These are phyloP conservation scores for Colletotrichum truncatum DNA, from an alignment of 2,329 filamentous ascomycete species.

Conservation along the genomic window DNA sequence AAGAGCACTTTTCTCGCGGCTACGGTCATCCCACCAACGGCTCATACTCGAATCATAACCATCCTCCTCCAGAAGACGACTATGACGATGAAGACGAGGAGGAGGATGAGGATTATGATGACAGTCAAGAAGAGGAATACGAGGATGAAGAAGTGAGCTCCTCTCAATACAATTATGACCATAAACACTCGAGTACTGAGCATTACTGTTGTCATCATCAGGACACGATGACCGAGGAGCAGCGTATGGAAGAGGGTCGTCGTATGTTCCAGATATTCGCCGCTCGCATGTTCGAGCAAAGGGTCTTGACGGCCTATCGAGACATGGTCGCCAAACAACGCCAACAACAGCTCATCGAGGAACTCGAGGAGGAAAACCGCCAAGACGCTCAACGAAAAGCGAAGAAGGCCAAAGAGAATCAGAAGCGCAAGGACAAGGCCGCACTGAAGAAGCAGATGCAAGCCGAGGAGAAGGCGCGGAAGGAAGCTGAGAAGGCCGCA, in stretches of 20 bases:
- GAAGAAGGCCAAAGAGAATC: constrained; percentile 92
- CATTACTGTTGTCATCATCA: constrained; percentile 57
- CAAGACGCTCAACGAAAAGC: constrained; percentile 83
- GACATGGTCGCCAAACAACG: constrained; percentile 96
- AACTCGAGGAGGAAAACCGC: constrained; percentile 85
- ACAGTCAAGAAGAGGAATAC: constrained; percentile 66
- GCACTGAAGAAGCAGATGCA: constrained; percentile 86
- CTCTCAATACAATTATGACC: constrained; percentile 33
- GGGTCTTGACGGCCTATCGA: constrained; percentile 95
- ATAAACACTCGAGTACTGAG: constrained; percentile 48
- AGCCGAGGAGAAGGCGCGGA: constrained; percentile 89
- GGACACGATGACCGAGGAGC: constrained; percentile 97
- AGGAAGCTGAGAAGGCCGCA: constrained; percentile 88
- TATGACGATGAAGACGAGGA: constrained; percentile 74
- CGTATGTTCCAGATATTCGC: constrained; percentile 99
- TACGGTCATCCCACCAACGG: constrained; percentile 68
- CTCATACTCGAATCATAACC: constrained; percentile 72
- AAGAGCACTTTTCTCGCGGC: constrained; percentile 69
- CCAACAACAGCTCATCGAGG: constrained; percentile 88
- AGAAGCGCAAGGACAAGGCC: constrained; percentile 95
- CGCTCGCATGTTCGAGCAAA: constrained; percentile 98
- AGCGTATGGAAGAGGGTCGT: constrained; percentile 98
- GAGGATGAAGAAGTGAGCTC: constrained; percentile 62
- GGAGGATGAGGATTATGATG: constrained; percentile 62
- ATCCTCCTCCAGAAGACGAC: constrained; percentile 80